Conservation (phyloP, 2,329 filamentous ascomycete genomes). For the Tricladium varicosporioides region DNA sequence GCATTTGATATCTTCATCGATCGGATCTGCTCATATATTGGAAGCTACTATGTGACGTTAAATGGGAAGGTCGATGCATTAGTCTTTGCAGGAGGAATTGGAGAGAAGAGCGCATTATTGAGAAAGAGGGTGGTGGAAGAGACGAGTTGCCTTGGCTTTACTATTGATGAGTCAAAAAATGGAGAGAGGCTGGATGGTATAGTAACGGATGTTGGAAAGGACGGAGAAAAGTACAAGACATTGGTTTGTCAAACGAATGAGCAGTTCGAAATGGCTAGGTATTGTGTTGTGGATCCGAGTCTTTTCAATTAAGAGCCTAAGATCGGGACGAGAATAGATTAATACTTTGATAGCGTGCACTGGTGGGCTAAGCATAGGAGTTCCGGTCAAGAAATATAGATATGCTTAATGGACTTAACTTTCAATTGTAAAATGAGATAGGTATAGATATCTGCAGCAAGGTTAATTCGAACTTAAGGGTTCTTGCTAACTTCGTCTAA, state of each 20-base stretch:
- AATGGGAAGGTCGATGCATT: slow-evolving; percentile 75
- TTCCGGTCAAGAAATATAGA: no score
- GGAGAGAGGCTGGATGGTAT: slow-evolving; percentile 44
- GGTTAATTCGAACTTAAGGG: no score
- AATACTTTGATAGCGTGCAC: background rate
- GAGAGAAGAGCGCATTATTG: slow-evolving; percentile 71
- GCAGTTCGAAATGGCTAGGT: slow-evolving; percentile 65
- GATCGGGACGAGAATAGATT: background rate
- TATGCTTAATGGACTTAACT: no score
- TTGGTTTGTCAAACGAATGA: slow-evolving; percentile 81
- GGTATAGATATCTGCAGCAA: no score
- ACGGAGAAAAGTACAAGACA: slow-evolving; percentile 53
- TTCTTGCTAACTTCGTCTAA: no score
- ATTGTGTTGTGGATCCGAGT: slow-evolving; percentile 27
- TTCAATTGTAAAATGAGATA: no score
- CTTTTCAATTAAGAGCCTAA: slow-evolving; percentile 15
- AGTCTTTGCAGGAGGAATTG: slow-evolving; percentile 88
- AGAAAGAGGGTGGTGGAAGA: slow-evolving; percentile 62
- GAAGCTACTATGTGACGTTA: slow-evolving; percentile 76
- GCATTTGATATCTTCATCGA: slow-evolving; percentile 84
- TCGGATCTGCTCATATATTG: slow-evolving; percentile 71
- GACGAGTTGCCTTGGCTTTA: slow-evolving; percentile 69
- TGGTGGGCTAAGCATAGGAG: background rate
- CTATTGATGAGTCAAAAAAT: slow-evolving; percentile 62
- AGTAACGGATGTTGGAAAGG: slow-evolving; percentile 61